Conservation (phyloP, 192 early-diverging fungal genomes). For the Rhizophagus sp. region DNA sequence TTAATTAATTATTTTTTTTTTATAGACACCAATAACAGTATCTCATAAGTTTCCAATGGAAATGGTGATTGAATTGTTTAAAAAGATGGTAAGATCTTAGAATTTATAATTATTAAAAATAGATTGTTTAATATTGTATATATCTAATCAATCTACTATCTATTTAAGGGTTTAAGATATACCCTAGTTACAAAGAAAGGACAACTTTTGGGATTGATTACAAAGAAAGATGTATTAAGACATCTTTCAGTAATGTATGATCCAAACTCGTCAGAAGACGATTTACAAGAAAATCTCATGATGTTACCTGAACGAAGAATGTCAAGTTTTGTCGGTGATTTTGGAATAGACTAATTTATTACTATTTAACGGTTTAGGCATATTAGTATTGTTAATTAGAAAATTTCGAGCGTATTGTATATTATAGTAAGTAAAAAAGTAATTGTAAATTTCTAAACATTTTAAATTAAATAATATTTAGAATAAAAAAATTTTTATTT, state of each 20-base stretch:
- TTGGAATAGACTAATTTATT: conserved; percentile 6
- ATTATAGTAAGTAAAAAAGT: too few species aligned
- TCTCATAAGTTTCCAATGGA: conserved; percentile 62
- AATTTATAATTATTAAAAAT: background rate
- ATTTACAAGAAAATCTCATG: conserved; percentile 24
- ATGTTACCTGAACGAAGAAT: conserved; percentile 24
- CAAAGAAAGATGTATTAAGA: conserved; percentile 70
- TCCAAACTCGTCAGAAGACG: conserved; percentile 22
- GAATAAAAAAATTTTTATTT: too few species aligned
- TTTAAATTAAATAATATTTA: too few species aligned
- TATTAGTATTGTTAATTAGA: background rate
- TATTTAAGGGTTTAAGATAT: conserved; percentile 58
- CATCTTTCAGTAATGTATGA: conserved; percentile 43
- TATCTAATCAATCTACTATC: background rate
- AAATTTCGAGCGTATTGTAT: too few species aligned
- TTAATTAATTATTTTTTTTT: background rate
- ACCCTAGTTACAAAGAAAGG: conserved; percentile 61
- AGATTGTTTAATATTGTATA: background rate
- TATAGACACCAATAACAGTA: conserved; percentile 62
- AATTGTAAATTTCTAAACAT: too few species aligned
- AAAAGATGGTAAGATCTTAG: conserved; percentile 50
- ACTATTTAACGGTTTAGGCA: background rate
- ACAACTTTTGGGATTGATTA: conserved; percentile 63
- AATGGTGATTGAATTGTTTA: conserved; percentile 65
- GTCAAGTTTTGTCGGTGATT: conserved; percentile 14